Evolutionary conservation across 2,329 filamentous ascomycete species (phyloP).

Genomic region (Gnomoniopsis sp.): DNA sequence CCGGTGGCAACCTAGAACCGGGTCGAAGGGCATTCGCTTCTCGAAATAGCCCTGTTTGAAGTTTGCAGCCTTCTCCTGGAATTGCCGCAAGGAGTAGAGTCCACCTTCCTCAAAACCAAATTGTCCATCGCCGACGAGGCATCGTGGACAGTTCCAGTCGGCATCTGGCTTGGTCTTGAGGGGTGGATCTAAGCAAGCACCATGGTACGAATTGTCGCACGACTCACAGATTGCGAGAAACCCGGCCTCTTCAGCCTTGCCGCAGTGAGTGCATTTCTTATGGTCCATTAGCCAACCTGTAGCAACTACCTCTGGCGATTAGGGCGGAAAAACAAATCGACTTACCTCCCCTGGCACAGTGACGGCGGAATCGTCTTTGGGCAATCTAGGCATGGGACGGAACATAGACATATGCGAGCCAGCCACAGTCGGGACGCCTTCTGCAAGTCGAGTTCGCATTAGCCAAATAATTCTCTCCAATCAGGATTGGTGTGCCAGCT

Average conservation of each 20-base stretch:
- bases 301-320: not conserved
- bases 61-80: conserved; percentile 91
- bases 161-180: conserved; percentile 72
- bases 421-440: conserved; percentile 76
- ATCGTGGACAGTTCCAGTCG: conserved; percentile 96
- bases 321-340: not conserved
- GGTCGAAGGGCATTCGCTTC: conserved; percentile 83
- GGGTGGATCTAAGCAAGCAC: conserved; percentile 82
- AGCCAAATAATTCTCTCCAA: conserved; percentile 29
- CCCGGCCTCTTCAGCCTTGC: conserved; percentile 68
- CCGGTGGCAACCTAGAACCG: conserved; percentile 73
- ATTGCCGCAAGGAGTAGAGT: conserved; percentile 90
- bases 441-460: conserved; percentile 36
- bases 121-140: conserved; percentile 91
- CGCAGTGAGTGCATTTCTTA: conserved; percentile 82
- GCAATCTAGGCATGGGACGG: conserved; percentile 70
- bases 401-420: conserved; percentile 97
- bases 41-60: conserved; percentile 96
- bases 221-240: conserved; percentile 82
- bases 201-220: conserved; percentile 86
- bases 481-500: conserved; percentile 13
- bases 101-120: conserved; percentile 98
- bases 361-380: conserved; percentile 47
- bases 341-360: conserved; percentile 41
- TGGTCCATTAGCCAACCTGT: not conserved